Evolutionary conservation across 352 stramenopile genomes (phyloP), one percentile per base, ranked within the genome.

Genomic region (Pythium dissotocum): DNA sequence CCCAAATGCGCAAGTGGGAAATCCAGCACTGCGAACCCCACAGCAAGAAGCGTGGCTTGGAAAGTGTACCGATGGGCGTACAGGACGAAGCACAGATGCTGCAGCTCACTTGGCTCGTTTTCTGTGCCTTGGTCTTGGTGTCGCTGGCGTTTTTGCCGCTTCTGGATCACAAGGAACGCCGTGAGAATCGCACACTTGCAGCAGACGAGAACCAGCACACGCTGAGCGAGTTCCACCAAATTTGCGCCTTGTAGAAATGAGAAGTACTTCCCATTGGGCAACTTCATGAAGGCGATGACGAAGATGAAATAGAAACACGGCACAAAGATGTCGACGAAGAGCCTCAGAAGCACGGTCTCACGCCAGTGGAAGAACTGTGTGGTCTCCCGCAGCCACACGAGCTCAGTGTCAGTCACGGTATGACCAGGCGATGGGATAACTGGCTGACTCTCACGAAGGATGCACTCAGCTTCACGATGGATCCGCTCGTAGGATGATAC

Each of bases 291-390:
- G 2, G 26, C 52, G 16, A 12, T 36, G 9, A 48, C 36, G 28
- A 61, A 61, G 51, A 61, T n/a, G 6, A 61, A 40, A 38, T 61
- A 67, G 16, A 61, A 33, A 7, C 24, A 61, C 16, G 61, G 49
- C 26, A 67, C 61, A 26, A 67, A 67, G 52, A 67, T 38, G 24
- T 67, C 61, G 30, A 67, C 52, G 28, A 46, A 67, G 9, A 61
- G n/a, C 21, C 61, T 49, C 51, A 67, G 28, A 9, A 67, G 40
- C 21, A 56, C 30, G 14, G 40, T 55, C 38, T 67, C 61, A 9
- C 61, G 52, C 33, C 33, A 48, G 36, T 67, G 61, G 40, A 67
- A 54, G 6, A 61, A 55, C 18, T 61, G 61, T 24, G 38, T 56
- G 10, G 54, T 40, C 52, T 67, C 48, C 9, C 36, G 24, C 10